Conservation (phyloP, 2,329 filamentous ascomycete species). For the Fusarium sarcochroum region DNA sequence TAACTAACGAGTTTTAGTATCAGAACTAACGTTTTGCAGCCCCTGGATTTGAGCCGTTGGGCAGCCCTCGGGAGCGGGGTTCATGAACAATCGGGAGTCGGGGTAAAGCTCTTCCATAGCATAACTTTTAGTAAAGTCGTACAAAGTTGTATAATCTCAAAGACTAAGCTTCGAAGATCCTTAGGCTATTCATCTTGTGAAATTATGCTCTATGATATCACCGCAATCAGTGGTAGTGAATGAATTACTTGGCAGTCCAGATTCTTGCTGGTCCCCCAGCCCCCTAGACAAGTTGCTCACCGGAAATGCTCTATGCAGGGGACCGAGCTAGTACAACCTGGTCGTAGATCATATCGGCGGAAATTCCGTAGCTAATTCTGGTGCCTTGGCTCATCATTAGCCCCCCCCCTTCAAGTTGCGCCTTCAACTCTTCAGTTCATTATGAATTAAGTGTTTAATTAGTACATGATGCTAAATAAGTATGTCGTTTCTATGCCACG, state of each 20-base stretch:
- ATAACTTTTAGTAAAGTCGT: too few species aligned
- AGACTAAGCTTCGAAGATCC: too few species aligned
- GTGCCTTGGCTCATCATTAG: neutral
- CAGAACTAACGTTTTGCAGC: neutral
- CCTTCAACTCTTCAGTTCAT: neutral
- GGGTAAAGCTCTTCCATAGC: too few species aligned
- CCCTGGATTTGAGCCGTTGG: neutral
- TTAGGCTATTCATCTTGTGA: too few species aligned
- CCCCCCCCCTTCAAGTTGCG: neutral
- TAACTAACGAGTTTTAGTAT: too few species aligned
- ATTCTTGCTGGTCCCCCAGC: too few species aligned
- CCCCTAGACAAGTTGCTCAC: neutral
- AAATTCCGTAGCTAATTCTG: neutral
- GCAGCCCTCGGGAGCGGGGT: too few species aligned
- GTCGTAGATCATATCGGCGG: slow-evolving; percentile 6
- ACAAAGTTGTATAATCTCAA: too few species aligned
- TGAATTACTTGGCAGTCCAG: too few species aligned
- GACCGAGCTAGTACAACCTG: neutral
- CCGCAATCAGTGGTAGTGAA: too few species aligned
- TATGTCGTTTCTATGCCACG: neutral
- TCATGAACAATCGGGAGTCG: too few species aligned
- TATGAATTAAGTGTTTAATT: neutral
- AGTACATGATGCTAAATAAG: neutral
- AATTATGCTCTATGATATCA: too few species aligned
- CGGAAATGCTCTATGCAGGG: neutral